A percentile compares a stretch with the other conserved stretches of the same genome.
Conservation (phyloP, 257 asterid genomes). For the Solanum ossicruentum region DNA sequence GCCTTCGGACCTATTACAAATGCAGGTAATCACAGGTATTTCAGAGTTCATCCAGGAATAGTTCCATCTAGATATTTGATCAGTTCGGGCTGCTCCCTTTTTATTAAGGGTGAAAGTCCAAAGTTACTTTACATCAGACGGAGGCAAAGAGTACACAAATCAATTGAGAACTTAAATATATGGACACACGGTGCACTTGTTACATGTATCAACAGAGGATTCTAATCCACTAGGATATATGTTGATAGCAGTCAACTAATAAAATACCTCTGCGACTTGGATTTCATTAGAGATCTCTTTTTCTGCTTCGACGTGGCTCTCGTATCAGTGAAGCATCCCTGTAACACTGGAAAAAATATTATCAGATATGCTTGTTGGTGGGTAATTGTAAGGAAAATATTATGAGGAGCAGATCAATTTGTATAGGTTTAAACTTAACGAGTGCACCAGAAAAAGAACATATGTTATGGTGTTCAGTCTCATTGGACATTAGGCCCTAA, state of each 20-base stretch:
- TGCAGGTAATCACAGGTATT: not conserved
- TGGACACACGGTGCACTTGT: not conserved
- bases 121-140: not conserved
- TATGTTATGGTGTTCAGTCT: not conserved
- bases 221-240: not conserved
- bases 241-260: not conserved
- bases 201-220: not conserved
- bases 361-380: not conserved
- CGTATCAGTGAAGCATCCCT: not conserved
- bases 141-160: not conserved
- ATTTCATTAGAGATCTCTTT: not conserved
- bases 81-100: not conserved
- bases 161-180: not conserved
- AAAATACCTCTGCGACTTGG: not conserved
- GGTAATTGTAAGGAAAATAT: not conserved
- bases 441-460: not conserved
- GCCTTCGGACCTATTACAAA: not conserved
- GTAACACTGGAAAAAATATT: not conserved
- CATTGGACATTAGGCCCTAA: not conserved
- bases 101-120: not conserved
- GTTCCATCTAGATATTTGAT: not conserved
- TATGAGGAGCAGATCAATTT: not conserved
- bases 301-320: not conserved
- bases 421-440: not conserved
- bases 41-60: not conserved